phyloP scores from a whole-genome alignment of 2,329 filamentous ascomycete genomes.

The Cladophialophora yegresii region DNA sequence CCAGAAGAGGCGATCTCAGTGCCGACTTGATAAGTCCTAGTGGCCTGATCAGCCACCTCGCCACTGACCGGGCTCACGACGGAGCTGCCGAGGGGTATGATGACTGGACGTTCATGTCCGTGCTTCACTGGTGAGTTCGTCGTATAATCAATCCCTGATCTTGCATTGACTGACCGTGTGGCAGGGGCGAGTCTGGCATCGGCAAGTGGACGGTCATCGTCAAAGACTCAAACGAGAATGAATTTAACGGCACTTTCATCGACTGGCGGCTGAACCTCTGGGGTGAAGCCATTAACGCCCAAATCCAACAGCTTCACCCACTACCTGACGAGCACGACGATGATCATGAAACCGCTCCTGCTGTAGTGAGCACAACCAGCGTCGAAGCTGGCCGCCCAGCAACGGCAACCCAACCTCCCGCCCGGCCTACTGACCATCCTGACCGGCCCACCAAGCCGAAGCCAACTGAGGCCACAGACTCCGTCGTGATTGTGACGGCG shows the following conservation, averaged over 20 bases:
- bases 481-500: conserved; percentile 37
- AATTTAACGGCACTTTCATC: conserved; percentile 72
- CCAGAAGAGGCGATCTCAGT: conserved; percentile 83
- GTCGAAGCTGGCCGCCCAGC: conserved; percentile 39
- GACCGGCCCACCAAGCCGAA: conserved; percentile 66
- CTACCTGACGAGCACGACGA: conserved; percentile 83
- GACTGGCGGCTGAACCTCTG: conserved; percentile 95
- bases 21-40: conserved; percentile 86
- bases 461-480: conserved; percentile 43
- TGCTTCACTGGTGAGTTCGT: conserved; percentile 79
- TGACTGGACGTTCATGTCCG: conserved; percentile 99
- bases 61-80: conserved; percentile 72
- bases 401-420: conserved; percentile 50
- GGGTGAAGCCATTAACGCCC: conserved; percentile 80
- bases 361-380: conserved; percentile 65
- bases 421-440: conserved; percentile 63
- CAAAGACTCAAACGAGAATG: conserved; percentile 79
- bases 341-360: conserved; percentile 64
- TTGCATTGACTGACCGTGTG: conserved; percentile 40
- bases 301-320: conserved; percentile 72
- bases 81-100: conserved; percentile 69
- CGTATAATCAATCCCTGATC: not conserved
- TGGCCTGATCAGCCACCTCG: conserved; percentile 79
- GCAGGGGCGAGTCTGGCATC: conserved; percentile 80
- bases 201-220: conserved; percentile 91